These are phyloP conservation scores for Hirsutella rhossiliensis DNA, from an alignment of 2,329 filamentous ascomycete genomes.

Conservation along the genomic window DNA sequence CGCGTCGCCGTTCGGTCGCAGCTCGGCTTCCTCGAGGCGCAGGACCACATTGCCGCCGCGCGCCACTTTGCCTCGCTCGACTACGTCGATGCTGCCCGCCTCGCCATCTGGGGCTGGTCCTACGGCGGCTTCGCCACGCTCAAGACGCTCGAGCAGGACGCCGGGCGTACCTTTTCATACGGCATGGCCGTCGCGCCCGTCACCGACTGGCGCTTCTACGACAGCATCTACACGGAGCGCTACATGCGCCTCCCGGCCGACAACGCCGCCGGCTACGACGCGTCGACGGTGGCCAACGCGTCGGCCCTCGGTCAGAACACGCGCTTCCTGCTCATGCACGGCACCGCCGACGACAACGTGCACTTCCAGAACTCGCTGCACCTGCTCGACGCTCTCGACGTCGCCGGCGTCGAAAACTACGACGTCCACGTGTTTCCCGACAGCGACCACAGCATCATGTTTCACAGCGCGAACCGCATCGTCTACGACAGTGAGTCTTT, in stretches of 20 bases:
- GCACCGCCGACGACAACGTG: slow-evolving; percentile 93
- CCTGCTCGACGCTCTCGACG: slow-evolving; percentile 74
- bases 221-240: slow-evolving; percentile 86
- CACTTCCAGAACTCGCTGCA: slow-evolving; percentile 91
- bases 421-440: slow-evolving; percentile 96
- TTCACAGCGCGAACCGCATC: slow-evolving; percentile 83
- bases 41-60: slow-evolving; percentile 84
- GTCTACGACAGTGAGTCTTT: slow-evolving; percentile 75
- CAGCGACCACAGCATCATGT: slow-evolving; percentile 88
- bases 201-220: slow-evolving; percentile 96
- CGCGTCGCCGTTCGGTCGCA: slow-evolving; percentile 74
- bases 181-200: slow-evolving; percentile 97
- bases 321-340: slow-evolving; percentile 91
- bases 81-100: slow-evolving; percentile 70
- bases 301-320: slow-evolving; percentile 62
- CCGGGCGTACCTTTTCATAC: slow-evolving; percentile 81
- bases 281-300: slow-evolving; percentile 62
- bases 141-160: slow-evolving; percentile 88
- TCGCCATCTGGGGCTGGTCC: slow-evolving; percentile 98
- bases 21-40: slow-evolving; percentile 72
- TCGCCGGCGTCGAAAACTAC: slow-evolving; percentile 78
- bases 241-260: slow-evolving; percentile 93
- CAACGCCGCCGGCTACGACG: slow-evolving; percentile 67
- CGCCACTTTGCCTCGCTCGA: slow-evolving; percentile 69
- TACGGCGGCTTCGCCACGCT: slow-evolving; percentile 93